Conservation (phyloP, 306 rosid genomes). For the Spatholobus suberectus region DNA sequence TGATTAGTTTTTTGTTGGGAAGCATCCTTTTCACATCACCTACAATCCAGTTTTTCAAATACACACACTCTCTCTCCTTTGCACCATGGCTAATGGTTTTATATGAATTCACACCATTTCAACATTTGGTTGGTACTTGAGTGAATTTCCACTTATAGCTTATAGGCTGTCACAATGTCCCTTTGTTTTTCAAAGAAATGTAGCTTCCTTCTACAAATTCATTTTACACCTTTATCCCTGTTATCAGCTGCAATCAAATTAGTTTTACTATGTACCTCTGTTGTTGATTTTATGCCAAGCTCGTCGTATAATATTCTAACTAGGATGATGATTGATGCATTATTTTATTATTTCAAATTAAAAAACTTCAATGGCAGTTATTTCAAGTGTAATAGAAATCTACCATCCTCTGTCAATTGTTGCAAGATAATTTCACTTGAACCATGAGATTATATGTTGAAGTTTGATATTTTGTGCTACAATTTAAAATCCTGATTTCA, state of each 20-base stretch:
- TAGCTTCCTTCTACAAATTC: not conserved
- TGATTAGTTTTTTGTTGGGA: not conserved
- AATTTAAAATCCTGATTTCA: not conserved
- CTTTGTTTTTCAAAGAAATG: not conserved
- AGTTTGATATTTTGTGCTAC: slow-evolving; percentile 2
- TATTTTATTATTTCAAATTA: not conserved
- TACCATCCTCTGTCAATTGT: not conserved
- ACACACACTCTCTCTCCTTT: too few species aligned
- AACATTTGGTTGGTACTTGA: not conserved
- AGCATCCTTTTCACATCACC: not conserved
- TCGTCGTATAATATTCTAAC: not conserved
- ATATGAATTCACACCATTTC: not conserved
- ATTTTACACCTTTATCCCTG: not conserved
- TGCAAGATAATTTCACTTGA: slow-evolving; percentile 6
- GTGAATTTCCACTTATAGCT: not conserved
- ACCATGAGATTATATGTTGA: not conserved
- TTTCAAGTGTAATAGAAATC: not conserved
- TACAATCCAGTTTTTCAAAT: not conserved
- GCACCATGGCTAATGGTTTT: not conserved
- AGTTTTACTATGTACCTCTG: not conserved
- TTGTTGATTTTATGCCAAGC: not conserved
- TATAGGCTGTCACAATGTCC: not conserved
- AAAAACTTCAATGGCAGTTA: not conserved
- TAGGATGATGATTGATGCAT: slow-evolving; percentile 13
- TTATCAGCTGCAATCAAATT: not conserved